Conservation (phyloP, 2,329 filamentous ascomycete genomes). For the Cercospora canescens region DNA sequence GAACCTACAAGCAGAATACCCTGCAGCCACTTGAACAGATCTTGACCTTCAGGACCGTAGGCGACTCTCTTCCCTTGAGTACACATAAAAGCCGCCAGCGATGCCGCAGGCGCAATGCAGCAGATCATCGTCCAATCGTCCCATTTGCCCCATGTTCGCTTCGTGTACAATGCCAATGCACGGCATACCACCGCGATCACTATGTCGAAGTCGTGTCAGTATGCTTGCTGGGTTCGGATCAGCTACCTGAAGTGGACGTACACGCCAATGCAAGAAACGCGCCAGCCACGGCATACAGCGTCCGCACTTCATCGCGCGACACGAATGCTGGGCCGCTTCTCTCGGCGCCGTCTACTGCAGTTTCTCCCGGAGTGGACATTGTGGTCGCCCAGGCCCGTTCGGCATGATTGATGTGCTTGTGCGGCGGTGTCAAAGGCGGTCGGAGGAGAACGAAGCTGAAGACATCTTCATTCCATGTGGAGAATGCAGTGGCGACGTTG, state of each 20-base stretch:
- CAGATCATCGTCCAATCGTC: conserved; percentile 9
- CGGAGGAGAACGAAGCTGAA: background rate
- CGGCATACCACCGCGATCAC: conserved; percentile 4
- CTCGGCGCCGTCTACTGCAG: background rate
- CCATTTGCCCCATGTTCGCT: conserved; percentile 3
- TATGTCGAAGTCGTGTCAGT: background rate
- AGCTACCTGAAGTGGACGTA: background rate
- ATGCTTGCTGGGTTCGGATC: background rate
- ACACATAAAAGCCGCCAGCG: background rate
- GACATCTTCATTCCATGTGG: background rate
- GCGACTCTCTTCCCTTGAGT: background rate
- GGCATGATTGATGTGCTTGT: background rate
- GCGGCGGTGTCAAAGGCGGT: background rate
- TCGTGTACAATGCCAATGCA: background rate
- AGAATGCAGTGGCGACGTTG: background rate
- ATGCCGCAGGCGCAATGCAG: background rate
- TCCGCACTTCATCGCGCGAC: background rate
- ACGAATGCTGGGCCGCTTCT: background rate
- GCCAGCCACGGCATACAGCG: conserved; percentile 1
- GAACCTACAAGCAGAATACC: background rate
- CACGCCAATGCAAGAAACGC: conserved; percentile 4
- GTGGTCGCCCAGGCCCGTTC: background rate
- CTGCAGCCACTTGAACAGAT: background rate
- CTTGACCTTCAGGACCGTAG: background rate
- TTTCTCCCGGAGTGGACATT: background rate